Evolutionary conservation across 352 stramenopile genomes (phyloP), one percentile per base, ranked within the genome.

Genomic region (Phytopythium vexans): DNA sequence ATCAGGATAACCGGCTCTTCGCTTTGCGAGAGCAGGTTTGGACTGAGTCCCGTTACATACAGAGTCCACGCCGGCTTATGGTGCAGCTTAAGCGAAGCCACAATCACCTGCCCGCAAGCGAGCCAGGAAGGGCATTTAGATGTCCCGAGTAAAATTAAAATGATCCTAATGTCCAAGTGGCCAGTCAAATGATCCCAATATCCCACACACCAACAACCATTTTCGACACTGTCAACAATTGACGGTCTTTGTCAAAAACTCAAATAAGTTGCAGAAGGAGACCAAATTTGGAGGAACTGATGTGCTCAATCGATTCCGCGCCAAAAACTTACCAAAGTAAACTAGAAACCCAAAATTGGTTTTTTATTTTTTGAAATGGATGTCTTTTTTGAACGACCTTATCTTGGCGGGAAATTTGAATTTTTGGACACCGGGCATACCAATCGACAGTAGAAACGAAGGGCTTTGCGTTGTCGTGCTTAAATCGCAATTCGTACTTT

Each of bases 101-200:
- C 8, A 21, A 51, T 38, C 38, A 54, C 11, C 32, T 34, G 5
- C 52, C 16, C 1, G 21, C 41, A 34, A 50, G 43, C 12, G 14
- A 46, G 35, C 1, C 33, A 10, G 16, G 27, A 38, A 27, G 9
- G 31, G 44, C 4, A 38, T 33, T 6, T 15, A 49, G 11, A 34
- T 12, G 33, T 49, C 36, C 40, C 6, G 15, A 15, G 31, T 14
- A 41, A 50, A 50, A 39, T 39, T 27, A 33, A 50, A 50, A 50
- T 53, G 43, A 52, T 49, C 34, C 43, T 53, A 43, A 48, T 31
- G 8, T n/a, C 32, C 27, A 21, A n/a, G n/a, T n/a, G n/a, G n/a
- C n/a, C n/a, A n/a, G n/a, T n/a, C n/a, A n/a, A n/a, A n/a, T n/a
- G n/a, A n/a, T n/a, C n/a, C n/a, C n/a, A n/a, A n/a, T n/a, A n/a